A percentile compares a stretch with the other conserved stretches of the same genome.
These are phyloP conservation scores for Diospyros lotus DNA, from an alignment of 148 eudicot genomes.

Conservation along the genomic window DNA sequence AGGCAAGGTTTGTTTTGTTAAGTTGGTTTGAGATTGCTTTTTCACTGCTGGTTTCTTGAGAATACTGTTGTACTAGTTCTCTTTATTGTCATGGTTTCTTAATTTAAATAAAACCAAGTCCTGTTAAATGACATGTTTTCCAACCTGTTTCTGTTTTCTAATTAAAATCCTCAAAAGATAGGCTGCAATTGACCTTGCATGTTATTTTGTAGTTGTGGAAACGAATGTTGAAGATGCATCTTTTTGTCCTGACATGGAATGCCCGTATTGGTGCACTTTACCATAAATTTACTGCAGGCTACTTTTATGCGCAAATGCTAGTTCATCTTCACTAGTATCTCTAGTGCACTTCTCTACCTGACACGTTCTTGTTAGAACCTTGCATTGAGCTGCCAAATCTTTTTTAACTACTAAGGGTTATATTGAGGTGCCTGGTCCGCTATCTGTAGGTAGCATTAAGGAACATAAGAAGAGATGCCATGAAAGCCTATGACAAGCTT, in stretches of 20 bases:
- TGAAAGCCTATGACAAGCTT: slow-evolving; percentile 86
- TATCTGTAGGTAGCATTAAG: slow-evolving; percentile 75
- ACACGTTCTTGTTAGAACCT: too few relatives aligned
- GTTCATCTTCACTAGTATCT: not conserved
- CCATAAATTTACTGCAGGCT: not conserved
- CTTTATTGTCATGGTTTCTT: not conserved
- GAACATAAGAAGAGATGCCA: slow-evolving; percentile 92
- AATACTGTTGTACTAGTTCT: not conserved
- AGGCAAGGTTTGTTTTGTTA: slow-evolving; percentile 58
- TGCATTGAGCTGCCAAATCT: too few relatives aligned
- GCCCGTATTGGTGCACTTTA: not conserved
- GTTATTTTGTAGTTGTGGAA: not conserved
- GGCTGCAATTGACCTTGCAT: not conserved
- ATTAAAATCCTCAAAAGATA: not conserved
- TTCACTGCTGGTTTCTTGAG: not conserved
- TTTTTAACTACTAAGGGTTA: not conserved
- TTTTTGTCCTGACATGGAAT: slow-evolving; percentile 4
- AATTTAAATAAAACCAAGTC: not conserved
- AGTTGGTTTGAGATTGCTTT: not conserved
- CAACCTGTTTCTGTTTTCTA: not conserved
- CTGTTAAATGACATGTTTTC: not conserved
- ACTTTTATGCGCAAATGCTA: not conserved
- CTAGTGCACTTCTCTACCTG: not conserved
- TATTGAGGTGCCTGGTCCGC: not conserved
- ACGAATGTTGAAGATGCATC: not conserved